Conservation (phyloP, 1,284 basidiomycete species). For the Afroboletus lepidellus region DNA sequence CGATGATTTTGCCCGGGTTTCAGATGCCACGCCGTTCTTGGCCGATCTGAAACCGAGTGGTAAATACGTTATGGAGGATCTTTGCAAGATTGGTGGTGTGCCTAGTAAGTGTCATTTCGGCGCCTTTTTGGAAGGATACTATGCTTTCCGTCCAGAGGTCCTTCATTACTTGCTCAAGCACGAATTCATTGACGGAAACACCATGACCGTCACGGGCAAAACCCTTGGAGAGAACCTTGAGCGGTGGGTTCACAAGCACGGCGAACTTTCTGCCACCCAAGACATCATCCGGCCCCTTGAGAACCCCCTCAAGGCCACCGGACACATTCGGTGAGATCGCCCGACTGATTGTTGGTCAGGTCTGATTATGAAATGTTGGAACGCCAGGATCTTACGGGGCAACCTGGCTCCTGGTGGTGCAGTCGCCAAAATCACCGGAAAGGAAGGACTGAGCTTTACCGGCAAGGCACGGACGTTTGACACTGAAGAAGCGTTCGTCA, state of each 20-base stretch:
- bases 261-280: constrained; percentile 69
- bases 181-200: constrained; percentile 81
- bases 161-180: constrained; percentile 81
- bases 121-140: constrained; percentile 1
- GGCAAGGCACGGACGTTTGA: constrained; percentile 86
- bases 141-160: constrained; percentile 55
- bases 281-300: constrained; percentile 83
- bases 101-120: constrained; percentile 57
- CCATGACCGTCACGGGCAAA: constrained; percentile 84
- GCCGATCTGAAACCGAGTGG: constrained; percentile 91
- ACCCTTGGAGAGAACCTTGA: constrained; percentile 89
- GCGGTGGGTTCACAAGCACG: constrained; percentile 75
- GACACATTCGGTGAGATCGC: constrained; percentile 74
- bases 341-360: not conserved
- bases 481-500: constrained; percentile 76
- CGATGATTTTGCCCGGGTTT: constrained; percentile 86
- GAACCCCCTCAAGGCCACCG: constrained; percentile 85
- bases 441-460: constrained; percentile 83
- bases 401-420: constrained; percentile 92
- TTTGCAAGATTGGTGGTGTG: constrained; percentile 86
- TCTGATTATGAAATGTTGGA: constrained; percentile 1
- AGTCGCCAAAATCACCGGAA: constrained; percentile 93
- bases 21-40: constrained; percentile 83
- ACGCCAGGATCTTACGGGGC: constrained; percentile 69
- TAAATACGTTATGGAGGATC: constrained; percentile 88